Conservation (phyloP, 768 basidiomycete genomes). For the Daedaleopsis nitida region DNA sequence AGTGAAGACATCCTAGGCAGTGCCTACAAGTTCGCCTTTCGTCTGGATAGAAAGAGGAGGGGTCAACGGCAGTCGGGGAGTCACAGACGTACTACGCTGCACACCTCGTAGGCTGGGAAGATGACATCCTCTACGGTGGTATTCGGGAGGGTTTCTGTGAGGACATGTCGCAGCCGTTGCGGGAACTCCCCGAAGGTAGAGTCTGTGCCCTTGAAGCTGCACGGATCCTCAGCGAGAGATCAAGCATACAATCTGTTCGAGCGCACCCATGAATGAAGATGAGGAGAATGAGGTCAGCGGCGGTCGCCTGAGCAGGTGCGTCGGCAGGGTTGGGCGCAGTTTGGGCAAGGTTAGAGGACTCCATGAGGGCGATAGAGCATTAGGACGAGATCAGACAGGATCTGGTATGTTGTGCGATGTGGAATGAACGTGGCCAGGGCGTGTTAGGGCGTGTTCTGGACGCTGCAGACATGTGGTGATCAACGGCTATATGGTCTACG, state of each 20-base stretch:
- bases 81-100: not conserved
- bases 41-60: conserved; percentile 49
- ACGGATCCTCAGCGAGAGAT: conserved; percentile 22
- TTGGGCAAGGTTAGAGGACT: not conserved
- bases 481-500: too few species aligned
- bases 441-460: not conserved
- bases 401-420: not conserved
- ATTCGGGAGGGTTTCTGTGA: conserved; percentile 62
- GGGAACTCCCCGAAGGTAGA: conserved; percentile 81
- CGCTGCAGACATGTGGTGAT: too few species aligned
- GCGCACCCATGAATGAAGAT: conserved; percentile 83
- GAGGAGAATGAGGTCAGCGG: conserved; percentile 57
- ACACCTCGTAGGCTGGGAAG: conserved; percentile 88
- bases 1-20: conserved; percentile 6
- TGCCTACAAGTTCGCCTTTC: conserved; percentile 82
- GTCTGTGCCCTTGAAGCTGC: conserved; percentile 62
- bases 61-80: not conserved
- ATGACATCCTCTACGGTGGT: conserved; percentile 70
- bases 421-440: not conserved
- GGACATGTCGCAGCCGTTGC: conserved; percentile 71
- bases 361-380: conserved; percentile 7
- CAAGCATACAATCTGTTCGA: not conserved
- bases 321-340: not conserved
- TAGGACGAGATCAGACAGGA: not conserved
- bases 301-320: conserved; percentile 5